These are phyloP conservation scores for Fabrea salina DNA, from an alignment of 169 alveolate species.

Conservation along the genomic window DNA sequence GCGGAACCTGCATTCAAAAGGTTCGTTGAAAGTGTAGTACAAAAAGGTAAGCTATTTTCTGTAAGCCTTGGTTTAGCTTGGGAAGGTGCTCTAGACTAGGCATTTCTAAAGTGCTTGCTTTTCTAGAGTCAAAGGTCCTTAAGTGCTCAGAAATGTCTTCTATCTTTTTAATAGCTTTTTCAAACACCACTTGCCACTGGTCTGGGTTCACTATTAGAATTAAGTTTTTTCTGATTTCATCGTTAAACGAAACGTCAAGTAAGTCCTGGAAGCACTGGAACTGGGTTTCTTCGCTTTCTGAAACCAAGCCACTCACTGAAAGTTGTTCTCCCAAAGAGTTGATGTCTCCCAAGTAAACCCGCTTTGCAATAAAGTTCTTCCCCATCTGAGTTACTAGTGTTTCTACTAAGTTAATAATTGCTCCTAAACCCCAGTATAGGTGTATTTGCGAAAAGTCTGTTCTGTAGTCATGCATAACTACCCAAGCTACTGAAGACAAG, in stretches of 20 bases:
- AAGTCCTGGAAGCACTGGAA: slow-evolving; percentile 23
- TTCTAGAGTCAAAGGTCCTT: neutral
- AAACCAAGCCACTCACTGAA: neutral
- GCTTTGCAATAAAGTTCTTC: slow-evolving; percentile 6
- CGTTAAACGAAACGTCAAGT: neutral
- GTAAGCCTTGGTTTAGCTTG: too few relatives aligned
- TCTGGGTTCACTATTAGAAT: neutral
- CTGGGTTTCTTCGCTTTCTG: neutral
- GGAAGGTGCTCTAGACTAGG: too few relatives aligned
- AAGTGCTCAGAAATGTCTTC: neutral
- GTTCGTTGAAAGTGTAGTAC: slow-evolving; percentile 17
- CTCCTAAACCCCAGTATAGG: neutral
- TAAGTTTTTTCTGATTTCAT: neutral
- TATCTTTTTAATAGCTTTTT: neutral
- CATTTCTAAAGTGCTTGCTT: too few relatives aligned
- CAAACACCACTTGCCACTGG: slow-evolving; percentile 13
- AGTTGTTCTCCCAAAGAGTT: slow-evolving; percentile 17
- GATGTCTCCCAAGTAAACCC: neutral
- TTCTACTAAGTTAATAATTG: neutral
- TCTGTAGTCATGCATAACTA: neutral
- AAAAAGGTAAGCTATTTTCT: neutral
- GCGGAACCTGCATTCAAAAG: slow-evolving; percentile 3
- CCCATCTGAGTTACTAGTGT: neutral
- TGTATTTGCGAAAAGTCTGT: neutral
- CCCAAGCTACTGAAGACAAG: neutral